A percentile compares a stretch with the other conserved stretches of the same genome.
These are phyloP conservation scores for Melanopsichium pennsylvanicum DNA, from an alignment of 1,284 basidiomycete species.

Conservation along the genomic window DNA sequence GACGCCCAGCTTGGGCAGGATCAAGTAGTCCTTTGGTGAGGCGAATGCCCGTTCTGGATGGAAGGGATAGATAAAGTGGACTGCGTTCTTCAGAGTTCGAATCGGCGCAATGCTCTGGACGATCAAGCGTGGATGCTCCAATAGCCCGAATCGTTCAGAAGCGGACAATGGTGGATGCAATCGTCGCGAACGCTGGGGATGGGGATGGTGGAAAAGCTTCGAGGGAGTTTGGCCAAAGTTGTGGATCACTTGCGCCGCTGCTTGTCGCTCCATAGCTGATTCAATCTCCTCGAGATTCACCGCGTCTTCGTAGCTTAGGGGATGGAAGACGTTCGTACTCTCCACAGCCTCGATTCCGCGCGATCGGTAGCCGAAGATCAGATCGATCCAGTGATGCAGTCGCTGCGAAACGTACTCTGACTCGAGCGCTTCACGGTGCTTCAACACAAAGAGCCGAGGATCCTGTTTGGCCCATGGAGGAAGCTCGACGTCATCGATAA, in stretches of 20 bases:
- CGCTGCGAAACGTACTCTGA: conserved; percentile 86
- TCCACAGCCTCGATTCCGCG: conserved; percentile 66
- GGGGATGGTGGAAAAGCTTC: conserved; percentile 81
- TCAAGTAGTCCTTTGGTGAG: conserved; percentile 72
- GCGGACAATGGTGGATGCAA: conserved; percentile 8
- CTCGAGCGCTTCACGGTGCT: conserved; percentile 87
- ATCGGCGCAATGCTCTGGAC: conserved; percentile 51
- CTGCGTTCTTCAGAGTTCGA: conserved; percentile 65
- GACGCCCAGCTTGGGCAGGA: conserved; percentile 72
- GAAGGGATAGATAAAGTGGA: conserved; percentile 71
- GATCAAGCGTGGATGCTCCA: conserved; percentile 73
- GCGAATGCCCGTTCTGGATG: conserved; percentile 74
- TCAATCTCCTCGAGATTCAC: conserved; percentile 74
- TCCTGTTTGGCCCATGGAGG: conserved; percentile 90
- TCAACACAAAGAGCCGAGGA: conserved; percentile 80
- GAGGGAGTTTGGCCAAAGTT: conserved; percentile 72
- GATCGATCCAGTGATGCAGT: conserved; percentile 89
- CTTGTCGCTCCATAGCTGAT: conserved; percentile 85
- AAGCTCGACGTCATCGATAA: conserved; percentile 85
- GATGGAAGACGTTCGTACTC: conserved; percentile 88
- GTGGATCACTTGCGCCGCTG: conserved; percentile 92
- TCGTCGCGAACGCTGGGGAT: conserved; percentile 75
- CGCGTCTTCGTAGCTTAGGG: conserved; percentile 83
- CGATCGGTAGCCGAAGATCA: conserved; percentile 67
- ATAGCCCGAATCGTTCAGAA: conserved; percentile 73